Evolutionary conservation across 805 yeast species (phyloP), one percentile per base, ranked within the genome.

Genomic region (Wickerhamiella cacticola): DNA sequence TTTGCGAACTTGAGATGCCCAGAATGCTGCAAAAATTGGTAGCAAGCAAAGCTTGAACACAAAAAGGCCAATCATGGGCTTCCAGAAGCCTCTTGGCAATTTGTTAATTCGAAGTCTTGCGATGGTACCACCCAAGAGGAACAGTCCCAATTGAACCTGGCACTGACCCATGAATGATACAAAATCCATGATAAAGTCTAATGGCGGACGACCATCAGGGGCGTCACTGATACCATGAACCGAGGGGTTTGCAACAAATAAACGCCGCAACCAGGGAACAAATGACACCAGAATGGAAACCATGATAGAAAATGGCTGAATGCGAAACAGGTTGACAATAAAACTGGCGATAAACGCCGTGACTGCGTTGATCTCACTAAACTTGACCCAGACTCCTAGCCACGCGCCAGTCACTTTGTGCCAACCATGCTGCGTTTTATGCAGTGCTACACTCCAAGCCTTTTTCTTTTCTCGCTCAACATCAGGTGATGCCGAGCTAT

Each of bases 111-210:
- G 67, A 45, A 89, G 70, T 42, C 96, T 68, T 1, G 95, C 82
- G 36, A 89, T 76, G 1, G 95, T 86, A 15, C 89, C 95, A 1
- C 97, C 97, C 24, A 89, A 63, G 50, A 89, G 59, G 40, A 85
- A 61, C 51, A 89, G 67, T 0, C 96, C 97, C 50, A 85, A 63
- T 1, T 96, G 97, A 28, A 89, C 95, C 44, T 83, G 77, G 0
- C 96, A 96, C 23, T 77, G 77, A 0, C 95, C 95, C 6, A 89
- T 68, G 59, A 89, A 89, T 2, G 75, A 60, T 0, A 89, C 71
- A 54, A 80, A 76, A 59, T 89, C 95, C 77, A 89, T 82, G 4
- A 88, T 48, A 54, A 88, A 88, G 29, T 85, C 85, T 25, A 89
- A 68, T 0, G 94, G 88, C 0, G 96, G 96, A 48, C 71, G 69